phyloP scores from a whole-genome alignment of 164 flowering plant species.

The Annona squamosa region DNA sequence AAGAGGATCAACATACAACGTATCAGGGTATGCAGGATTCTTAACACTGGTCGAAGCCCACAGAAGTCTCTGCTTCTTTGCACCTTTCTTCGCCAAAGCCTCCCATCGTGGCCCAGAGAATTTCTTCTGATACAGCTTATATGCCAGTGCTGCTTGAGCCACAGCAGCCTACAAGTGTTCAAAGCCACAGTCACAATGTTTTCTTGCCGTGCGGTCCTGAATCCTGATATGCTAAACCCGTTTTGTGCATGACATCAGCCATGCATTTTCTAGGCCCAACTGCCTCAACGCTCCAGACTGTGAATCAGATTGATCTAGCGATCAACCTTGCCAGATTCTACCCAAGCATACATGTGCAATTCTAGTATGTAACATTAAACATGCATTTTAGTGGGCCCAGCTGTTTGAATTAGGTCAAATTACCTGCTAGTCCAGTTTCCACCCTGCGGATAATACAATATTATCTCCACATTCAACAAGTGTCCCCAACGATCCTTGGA shows the following conservation, averaged over 20 bases:
- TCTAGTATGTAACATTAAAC: background rate
- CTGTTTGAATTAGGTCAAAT: no score
- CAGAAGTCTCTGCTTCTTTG: slow-evolving; percentile 96
- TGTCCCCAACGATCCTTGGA: background rate
- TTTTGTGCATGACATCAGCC: background rate
- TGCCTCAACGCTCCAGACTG: background rate
- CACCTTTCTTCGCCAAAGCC: slow-evolving; percentile 95
- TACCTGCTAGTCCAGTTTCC: no score
- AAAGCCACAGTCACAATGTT: background rate
- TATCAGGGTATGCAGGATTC: slow-evolving; percentile 93
- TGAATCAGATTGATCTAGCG: background rate
- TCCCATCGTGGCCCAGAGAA: slow-evolving; percentile 99
- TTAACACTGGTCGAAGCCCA: slow-evolving; percentile 99
- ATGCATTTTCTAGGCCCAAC: background rate
- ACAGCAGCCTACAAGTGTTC: slow-evolving; percentile 73
- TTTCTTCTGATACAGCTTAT: slow-evolving; percentile 88
- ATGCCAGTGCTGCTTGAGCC: slow-evolving; percentile 96
- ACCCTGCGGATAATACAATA: no score
- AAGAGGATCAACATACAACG: slow-evolving; percentile 89
- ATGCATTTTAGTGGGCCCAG: no score
- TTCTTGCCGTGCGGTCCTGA: background rate
- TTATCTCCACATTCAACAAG: background rate
- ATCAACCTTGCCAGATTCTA: background rate
- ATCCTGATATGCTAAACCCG: background rate
- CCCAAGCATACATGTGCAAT: background rate